Conservation (phyloP, 1,284 basidiomycete genomes). For the Sparassis latifolia region DNA sequence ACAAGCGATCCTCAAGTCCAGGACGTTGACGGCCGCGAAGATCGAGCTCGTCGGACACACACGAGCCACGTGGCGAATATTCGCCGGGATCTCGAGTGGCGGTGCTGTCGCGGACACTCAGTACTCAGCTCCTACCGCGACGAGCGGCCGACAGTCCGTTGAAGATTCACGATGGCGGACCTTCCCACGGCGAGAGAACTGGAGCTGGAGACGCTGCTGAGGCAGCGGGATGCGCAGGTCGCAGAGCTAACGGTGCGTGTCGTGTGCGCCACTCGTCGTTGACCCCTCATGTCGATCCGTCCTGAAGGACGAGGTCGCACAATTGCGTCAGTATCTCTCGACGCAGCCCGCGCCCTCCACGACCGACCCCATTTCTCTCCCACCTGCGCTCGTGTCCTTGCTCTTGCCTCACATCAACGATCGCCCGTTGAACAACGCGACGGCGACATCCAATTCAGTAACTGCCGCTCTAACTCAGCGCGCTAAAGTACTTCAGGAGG, state of each 20-base stretch:
- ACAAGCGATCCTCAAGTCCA: no score
- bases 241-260: conserved; percentile 59
- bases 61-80: conserved; percentile 21
- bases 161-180: conserved; percentile 40
- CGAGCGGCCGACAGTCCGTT: conserved; percentile 15
- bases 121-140: conserved; percentile 14
- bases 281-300: not conserved
- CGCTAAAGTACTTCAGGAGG: conserved; percentile 64
- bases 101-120: conserved; percentile 19
- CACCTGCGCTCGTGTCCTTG: conserved; percentile 59
- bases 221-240: conserved; percentile 65
- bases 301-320: conserved; percentile 59
- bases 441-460: conserved; percentile 48
- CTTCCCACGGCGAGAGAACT: conserved; percentile 67
- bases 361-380: conserved; percentile 57
- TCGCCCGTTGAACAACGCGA: conserved; percentile 26
- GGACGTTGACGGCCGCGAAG: no score
- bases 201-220: conserved; percentile 67
- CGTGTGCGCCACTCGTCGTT: not conserved
- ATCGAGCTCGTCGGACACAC: conserved; percentile 6
- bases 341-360: conserved; percentile 50
- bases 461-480: conserved; percentile 66
- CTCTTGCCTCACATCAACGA: conserved; percentile 57
- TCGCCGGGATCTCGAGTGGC: conserved; percentile 18
- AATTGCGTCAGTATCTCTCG: conserved; percentile 55